Base-by-base conservation (phyloP, 768 basidiomycete genomes). In the Amanita subjunquillea region DNA sequence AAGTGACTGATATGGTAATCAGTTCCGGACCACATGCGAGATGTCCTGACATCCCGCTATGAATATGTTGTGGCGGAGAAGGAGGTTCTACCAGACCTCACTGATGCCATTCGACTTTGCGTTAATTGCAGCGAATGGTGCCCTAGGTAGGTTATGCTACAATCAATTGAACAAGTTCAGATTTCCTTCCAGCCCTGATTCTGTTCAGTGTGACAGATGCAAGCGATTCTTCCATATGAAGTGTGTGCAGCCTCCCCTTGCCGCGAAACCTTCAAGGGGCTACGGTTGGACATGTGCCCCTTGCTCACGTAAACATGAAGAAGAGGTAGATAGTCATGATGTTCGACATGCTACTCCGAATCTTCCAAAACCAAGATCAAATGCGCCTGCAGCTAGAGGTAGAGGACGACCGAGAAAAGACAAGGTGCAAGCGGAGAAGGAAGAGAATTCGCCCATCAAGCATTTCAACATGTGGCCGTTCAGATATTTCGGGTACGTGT, bases 261-360 rank as follows among this genome's bases (percentile, higher is more conserved):
- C 77, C 15, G 86, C 87, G 2, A 97, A 97, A 66, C 95, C 95
- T 12, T 91, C 92, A 22, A 82, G 91, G 56, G 95, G 95, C 42
- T 98, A 97, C 69, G 91, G 90, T 20, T 98, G 95, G 95, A 91
- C 92, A 8, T 98, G 95, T 61, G 89, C 90, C 0, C 91, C 92
- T 1, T 98, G 94, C 66, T 87, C 92, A 9, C 79, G 82, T 50
- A 79, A 79, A 58, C 87, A 94, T 62, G 92, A 91, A 59, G 87
- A 91, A 60, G 82, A 88, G 63, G 86, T 91, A 44, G 85, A 87
- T 62, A 79, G 82, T 55, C 82, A 85, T 57, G 82, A 84, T 27
- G 75, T 80, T 45, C 82, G 85, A 38, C 79, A 79, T 58, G 67
- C 68, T 13, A 78, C 78, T 13, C 79, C 83, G 12, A 54, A 62